Conservation (phyloP, 2,329 filamentous ascomycete genomes). For the Apiospora arundinis region DNA sequence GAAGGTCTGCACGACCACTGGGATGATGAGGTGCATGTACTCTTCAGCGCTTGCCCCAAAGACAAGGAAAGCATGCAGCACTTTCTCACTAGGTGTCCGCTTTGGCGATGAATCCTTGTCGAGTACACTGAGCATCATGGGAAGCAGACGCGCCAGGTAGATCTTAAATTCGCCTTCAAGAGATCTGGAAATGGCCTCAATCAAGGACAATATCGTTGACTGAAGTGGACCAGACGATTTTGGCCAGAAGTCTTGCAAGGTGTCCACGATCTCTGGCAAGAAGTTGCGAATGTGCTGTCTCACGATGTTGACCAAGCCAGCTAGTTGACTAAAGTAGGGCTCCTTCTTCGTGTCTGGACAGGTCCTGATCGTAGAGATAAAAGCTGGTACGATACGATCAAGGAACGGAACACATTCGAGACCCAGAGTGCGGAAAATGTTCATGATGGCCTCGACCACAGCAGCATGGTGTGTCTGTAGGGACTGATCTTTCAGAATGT, state of each 20-base stretch:
- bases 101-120: conserved; percentile 82
- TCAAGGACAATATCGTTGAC: conserved; percentile 86
- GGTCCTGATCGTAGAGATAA: conserved; percentile 85
- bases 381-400: conserved; percentile 91
- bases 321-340: conserved; percentile 96
- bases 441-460: conserved; percentile 98
- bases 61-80: conserved; percentile 92
- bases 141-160: conserved; percentile 86
- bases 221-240: conserved; percentile 77
- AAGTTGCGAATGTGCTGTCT: conserved; percentile 95
- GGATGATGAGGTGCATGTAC: conserved; percentile 99
- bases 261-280: conserved; percentile 82
- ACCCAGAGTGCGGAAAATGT: conserved; percentile 95
- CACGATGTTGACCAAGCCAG: conserved; percentile 91
- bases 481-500: conserved; percentile 89
- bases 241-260: conserved; percentile 91
- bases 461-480: conserved; percentile 89
- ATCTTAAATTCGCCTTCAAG: conserved; percentile 98
- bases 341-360: conserved; percentile 81
- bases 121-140: conserved; percentile 91
- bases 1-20: conserved; percentile 92
- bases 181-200: conserved; percentile 92
- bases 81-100: conserved; percentile 83
- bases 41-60: conserved; percentile 96
- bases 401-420: conserved; percentile 96